Percentiles rank a stretch among this genome's conserved stretches.
phyloP scores from a whole-genome alignment of 2,329 filamentous ascomycete genomes.

The Exophiala sideris region DNA sequence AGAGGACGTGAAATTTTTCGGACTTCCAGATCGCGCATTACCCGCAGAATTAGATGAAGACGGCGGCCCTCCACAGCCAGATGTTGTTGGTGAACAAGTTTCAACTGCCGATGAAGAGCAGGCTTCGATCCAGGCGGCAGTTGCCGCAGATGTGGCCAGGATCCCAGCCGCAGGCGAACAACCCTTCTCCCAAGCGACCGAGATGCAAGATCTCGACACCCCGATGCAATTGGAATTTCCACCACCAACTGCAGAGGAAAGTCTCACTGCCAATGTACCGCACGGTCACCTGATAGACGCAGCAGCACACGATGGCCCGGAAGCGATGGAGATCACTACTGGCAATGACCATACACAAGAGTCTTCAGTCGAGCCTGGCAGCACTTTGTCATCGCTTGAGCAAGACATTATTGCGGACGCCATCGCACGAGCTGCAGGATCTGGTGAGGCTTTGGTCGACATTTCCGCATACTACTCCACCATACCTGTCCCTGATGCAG shows the following conservation, averaged over 20 bases:
- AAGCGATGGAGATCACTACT: not conserved
- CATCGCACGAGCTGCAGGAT: slow-evolving; percentile 24
- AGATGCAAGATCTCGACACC: slow-evolving; percentile 15
- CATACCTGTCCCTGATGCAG: not conserved
- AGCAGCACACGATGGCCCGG: slow-evolving; percentile 9
- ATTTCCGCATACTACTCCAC: no score
- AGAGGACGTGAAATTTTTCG: slow-evolving; percentile 23
- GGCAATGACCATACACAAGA: not conserved
- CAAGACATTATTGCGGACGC: slow-evolving; percentile 32
- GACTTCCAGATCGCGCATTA: slow-evolving; percentile 8
- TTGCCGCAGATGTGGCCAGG: slow-evolving; percentile 14
- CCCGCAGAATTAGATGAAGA: not conserved
- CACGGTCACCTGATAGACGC: slow-evolving; percentile 26
- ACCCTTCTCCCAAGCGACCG: slow-evolving; percentile 1
- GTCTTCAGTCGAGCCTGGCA: not conserved
- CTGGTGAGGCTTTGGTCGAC: slow-evolving; percentile 11
- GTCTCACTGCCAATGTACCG: slow-evolving; percentile 10
- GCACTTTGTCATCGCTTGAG: slow-evolving; percentile 14
- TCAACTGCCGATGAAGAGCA: slow-evolving; percentile 24
- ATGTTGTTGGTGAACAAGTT: slow-evolving; percentile 1
- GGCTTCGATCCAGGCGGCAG: slow-evolving; percentile 23
- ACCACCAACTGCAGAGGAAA: slow-evolving; percentile 17
- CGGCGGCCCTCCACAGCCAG: not conserved
- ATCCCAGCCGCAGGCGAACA: not conserved
- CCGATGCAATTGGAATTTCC: slow-evolving; percentile 16